These are phyloP conservation scores for Aspergillus ostianus DNA, from an alignment of 495 filamentous ascomycete species.

Conservation along the genomic window DNA sequence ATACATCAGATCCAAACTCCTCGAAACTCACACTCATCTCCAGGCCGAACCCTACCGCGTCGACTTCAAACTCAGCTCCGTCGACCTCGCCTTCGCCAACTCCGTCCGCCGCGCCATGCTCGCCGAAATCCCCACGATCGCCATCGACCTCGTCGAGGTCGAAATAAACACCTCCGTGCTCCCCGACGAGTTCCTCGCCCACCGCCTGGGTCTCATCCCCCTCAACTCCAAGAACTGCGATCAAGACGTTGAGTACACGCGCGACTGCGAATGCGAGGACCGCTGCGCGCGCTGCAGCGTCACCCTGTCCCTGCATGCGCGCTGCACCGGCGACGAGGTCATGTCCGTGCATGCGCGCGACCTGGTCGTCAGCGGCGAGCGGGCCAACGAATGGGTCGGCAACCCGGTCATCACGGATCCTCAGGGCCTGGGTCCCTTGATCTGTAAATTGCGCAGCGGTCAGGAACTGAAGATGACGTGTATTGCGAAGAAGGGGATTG, in stretches of 20 bases:
- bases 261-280: conserved; percentile 93
- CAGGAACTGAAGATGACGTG: conserved; percentile 88
- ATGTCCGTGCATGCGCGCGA: conserved; percentile 92
- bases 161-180: conserved; percentile 91
- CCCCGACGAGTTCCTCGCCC: conserved; percentile 91
- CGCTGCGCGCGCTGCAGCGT: conserved; percentile 90
- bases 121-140: conserved; percentile 91
- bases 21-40: conserved; percentile 3
- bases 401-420: conserved; percentile 83
- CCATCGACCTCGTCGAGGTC: conserved; percentile 92
- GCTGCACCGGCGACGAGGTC: conserved; percentile 75
- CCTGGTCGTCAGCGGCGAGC: conserved; percentile 60
- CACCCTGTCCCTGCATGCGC: conserved; percentile 74
- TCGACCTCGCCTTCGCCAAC: conserved; percentile 89
- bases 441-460: conserved; percentile 82
- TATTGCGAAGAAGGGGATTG: conserved; percentile 96
- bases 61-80: conserved; percentile 76
- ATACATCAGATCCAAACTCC: background rate
- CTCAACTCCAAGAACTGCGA: conserved; percentile 82
- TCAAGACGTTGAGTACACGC: conserved; percentile 76
- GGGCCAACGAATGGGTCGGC: conserved; percentile 71
- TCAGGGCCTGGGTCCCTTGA: conserved; percentile 74
- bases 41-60: conserved; percentile 69
- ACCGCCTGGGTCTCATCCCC: conserved; percentile 89
- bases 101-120: conserved; percentile 89